Conservation (phyloP, 73 alveolate species). For the Paramecium biaurelia region DNA sequence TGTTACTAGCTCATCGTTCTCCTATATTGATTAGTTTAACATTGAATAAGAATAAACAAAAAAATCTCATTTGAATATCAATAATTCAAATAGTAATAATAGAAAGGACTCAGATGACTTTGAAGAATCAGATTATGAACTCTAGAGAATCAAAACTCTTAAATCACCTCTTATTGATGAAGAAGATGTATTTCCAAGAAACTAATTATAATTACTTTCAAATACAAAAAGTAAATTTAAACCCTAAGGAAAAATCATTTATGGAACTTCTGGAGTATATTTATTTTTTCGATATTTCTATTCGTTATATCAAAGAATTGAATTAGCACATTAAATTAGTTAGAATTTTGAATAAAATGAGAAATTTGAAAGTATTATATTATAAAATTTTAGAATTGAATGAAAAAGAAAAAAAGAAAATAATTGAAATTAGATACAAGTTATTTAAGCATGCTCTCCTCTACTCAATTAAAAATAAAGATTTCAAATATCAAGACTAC, state of each 20-base stretch:
- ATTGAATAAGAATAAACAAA: neutral
- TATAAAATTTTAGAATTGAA: neutral
- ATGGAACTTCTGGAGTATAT: conserved; percentile 18
- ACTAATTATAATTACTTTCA: neutral
- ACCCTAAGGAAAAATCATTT: neutral
- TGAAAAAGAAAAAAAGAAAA: neutral
- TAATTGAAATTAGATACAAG: neutral
- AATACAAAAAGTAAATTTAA: neutral
- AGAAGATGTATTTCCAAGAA: neutral
- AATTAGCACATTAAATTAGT: conserved; percentile 14
- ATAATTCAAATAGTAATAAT: neutral
- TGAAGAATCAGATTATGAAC: conserved; percentile 12
- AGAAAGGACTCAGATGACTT: conserved; percentile 34
- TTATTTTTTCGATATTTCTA: conserved; percentile 34
- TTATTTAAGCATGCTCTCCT: conserved; percentile 17
- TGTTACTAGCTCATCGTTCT: neutral
- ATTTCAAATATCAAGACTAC: conserved; percentile 31
- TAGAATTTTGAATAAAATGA: conserved; percentile 12
- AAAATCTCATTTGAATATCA: neutral
- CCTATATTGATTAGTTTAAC: conserved; percentile 6
- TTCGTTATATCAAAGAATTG: conserved; percentile 24
- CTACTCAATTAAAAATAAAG: neutral
- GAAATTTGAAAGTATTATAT: neutral
- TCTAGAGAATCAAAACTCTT: neutral
- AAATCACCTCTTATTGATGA: conserved; percentile 25